Percentiles rank a stretch among this genome's conserved stretches.
phyloP scores from a whole-genome alignment of 2,329 filamentous ascomycete species.

The Monosporascus sp. region DNA sequence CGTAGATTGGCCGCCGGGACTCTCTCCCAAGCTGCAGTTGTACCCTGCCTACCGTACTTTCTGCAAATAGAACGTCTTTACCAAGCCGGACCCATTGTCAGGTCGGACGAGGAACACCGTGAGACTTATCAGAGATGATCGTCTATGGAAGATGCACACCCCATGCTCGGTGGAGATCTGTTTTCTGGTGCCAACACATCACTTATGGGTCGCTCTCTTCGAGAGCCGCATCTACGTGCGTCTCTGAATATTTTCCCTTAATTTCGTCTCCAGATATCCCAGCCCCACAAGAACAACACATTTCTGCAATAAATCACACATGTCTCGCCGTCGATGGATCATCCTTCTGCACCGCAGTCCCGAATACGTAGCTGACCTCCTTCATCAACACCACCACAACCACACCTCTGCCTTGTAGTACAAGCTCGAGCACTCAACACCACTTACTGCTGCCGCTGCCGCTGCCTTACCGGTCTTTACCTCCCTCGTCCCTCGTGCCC shows the following conservation, averaged over 20 bases:
- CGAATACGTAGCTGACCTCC: conserved; percentile 43
- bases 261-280: conserved; percentile 38
- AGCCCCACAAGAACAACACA: conserved; percentile 45
- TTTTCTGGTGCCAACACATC: conserved; percentile 75
- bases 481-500: conserved; percentile 28
- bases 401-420: conserved; percentile 32
- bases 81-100: conserved; percentile 24
- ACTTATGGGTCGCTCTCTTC: conserved; percentile 62
- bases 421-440: conserved; percentile 27
- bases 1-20: conserved; percentile 33
- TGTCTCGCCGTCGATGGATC: conserved; percentile 53
- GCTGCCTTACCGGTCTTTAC: conserved; percentile 26
- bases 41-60: conserved; percentile 29
- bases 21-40: conserved; percentile 33
- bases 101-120: conserved; percentile 24
- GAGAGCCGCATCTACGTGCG: conserved; percentile 64
- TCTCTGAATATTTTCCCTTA: conserved; percentile 44
- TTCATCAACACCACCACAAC: conserved; percentile 35
- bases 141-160: conserved; percentile 40
- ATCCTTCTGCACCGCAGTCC: conserved; percentile 42
- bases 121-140: conserved; percentile 45
- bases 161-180: conserved; percentile 53
- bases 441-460: conserved; percentile 18
- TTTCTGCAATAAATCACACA: conserved; percentile 61
- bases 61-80: conserved; percentile 32